These are phyloP conservation scores for Anthracocystis walkeri DNA, from an alignment of 1,284 basidiomycete species.

Conservation along the genomic window DNA sequence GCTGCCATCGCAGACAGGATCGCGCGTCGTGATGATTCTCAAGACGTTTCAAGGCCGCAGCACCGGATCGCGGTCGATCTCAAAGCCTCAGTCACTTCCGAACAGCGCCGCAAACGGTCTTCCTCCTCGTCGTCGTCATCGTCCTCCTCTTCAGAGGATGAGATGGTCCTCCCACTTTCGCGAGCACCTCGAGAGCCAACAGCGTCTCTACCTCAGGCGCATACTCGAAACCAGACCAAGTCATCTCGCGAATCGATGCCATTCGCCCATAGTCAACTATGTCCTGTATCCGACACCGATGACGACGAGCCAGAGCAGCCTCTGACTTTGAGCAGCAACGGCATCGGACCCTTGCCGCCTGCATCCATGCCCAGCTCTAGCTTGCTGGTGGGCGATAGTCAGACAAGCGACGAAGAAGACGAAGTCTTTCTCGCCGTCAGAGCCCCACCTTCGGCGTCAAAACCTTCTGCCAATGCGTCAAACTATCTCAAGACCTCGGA, in stretches of 20 bases:
- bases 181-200: constrained; percentile 7
- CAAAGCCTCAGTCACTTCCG: background rate
- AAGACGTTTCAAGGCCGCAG: background rate
- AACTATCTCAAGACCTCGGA: background rate
- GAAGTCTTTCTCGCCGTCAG: constrained; percentile 25
- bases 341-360: background rate
- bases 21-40: background rate
- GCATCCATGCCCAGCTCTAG: background rate
- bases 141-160: constrained; percentile 30
- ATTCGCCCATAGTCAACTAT: background rate
- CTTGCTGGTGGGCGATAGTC: background rate
- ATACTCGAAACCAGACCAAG: background rate
- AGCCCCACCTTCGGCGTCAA: constrained; percentile 2
- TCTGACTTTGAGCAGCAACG: constrained; percentile 14
- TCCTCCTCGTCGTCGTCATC: background rate
- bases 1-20: background rate
- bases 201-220: background rate
- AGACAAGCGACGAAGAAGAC: constrained; percentile 33
- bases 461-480: background rate
- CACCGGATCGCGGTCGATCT: background rate
- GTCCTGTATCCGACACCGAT: constrained; percentile 11
- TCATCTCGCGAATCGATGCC: no score
- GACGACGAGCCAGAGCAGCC: constrained; percentile 28
- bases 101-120: background rate
- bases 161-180: constrained; percentile 20